Base-by-base conservation (phyloP, 129 eudicot genomes). In the Arctium lappa region DNA sequence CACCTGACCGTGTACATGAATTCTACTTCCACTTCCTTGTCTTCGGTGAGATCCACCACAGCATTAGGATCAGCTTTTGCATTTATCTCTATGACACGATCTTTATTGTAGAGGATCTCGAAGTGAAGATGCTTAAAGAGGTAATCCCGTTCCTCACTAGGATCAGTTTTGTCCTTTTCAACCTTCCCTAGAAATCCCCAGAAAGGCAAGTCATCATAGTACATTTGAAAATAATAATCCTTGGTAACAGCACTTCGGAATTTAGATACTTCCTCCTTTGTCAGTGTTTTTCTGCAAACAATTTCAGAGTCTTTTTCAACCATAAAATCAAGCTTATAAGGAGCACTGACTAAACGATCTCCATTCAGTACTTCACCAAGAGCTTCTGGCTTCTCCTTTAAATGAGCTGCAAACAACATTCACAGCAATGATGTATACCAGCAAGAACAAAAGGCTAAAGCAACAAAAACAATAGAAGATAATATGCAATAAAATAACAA, bases 331-430 rank as follows among this genome's bases (percentile, higher is more conserved):
- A 93, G 91, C 40, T 84, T 87, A 82, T 91, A 93, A 22, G 97
- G 98, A 75, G 91, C 97, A 81, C 90, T 87, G 30, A 93, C 92
- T 72, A 93, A 86, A 76, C 97, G 92, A 33, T 93, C 98, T 66
- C 97, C 98, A 78, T 91, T 93, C 53, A 93, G 78, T 22, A 93
- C 91, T 86, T 93, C 98, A 44, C 94, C 98, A 22, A 93, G 94
- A 77, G 92, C 96, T 89, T 91, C 98, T 37, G 85, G 88, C 79
- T 93, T 93, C 84, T 93, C 98, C 82, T 85, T 89, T 73, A 93
- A 48, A 83, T 82, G 83, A 83, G 86, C 91, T 91, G 90, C 65
- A 74, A 76, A 53, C 11, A 53, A 81, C 31, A 75, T 63, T 65
- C 18, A 31, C 27, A 63, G 73, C 63, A 44, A 36, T 75, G 34